Evolutionary conservation across 2,329 filamentous ascomycete species (phyloP), one percentile per base, ranked within the genome.

Genomic region (Pseudofabraea citricarpa): DNA sequence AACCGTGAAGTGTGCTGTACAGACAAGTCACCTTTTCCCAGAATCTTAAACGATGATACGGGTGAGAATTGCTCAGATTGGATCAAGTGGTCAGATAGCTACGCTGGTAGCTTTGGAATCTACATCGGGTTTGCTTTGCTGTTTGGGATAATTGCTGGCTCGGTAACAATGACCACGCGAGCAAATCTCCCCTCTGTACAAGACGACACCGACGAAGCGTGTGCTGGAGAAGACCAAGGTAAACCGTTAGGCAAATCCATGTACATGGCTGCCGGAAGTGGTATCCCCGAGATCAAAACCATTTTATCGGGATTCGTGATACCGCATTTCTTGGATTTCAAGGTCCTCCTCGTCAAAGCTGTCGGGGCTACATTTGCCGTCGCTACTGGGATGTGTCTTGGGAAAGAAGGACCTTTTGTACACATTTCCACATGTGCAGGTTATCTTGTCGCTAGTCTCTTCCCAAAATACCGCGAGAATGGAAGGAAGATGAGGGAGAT

Each of bases 271-370:
- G 71, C 74, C 24, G 77, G 77, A 5, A 72, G 67, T 46, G 77
- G 77, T 0, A 80, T 81, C 24, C 77, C 77, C 0, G 77, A 81
- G 58, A 79, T 81, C 63, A 81, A 81, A 57, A 79, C 75, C 2
- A 75, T 81, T 29, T 60, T 80, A 2, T 76, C 73, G 3, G 76
- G 77, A n/a, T 81, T 80, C 56, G 72, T 74, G 12, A 79, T 81
- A 35, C 75, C 75, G 1, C 66, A 73, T 36, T 77, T 79, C 47
- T 66, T 81, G 2, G 70, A 72, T 45, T 61, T 77, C 49, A 74
- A 73, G 46, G 74, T 77, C 6, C 61, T 81, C 3, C 39, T 73
- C 12, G 70, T 79, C 44, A 81, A 81, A 62, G 75, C 72, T 1
- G 63, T 79, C n/a, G 77, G 77, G 9, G 71, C 75, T 2, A 62